Percentiles rank a stretch among this genome's conserved stretches.
These are phyloP conservation scores for Herpotrichia juniperi DNA, from an alignment of 2,329 filamentous ascomycete genomes.

Conservation along the genomic window DNA sequence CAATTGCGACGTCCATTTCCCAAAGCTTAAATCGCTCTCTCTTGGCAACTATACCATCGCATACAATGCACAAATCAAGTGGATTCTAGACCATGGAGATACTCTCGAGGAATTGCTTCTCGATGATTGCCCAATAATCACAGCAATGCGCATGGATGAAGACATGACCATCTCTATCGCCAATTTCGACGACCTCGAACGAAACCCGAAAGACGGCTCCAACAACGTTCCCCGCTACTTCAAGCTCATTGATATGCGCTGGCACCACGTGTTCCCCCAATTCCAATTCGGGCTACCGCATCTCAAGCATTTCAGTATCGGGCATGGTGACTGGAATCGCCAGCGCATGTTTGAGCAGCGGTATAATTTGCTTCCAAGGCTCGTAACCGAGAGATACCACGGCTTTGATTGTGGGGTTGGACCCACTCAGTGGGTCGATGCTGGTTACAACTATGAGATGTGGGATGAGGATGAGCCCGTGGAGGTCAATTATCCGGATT, in stretches of 20 bases:
- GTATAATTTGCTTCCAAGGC: slow-evolving; percentile 2
- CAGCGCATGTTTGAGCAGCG: slow-evolving; percentile 13
- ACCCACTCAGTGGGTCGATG: no score
- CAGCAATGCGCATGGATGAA: slow-evolving; percentile 5
- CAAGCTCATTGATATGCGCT: slow-evolving; percentile 13
- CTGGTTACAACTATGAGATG: no score
- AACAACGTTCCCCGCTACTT: no score
- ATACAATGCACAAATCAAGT: slow-evolving; percentile 55
- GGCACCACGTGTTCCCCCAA: slow-evolving; percentile 13
- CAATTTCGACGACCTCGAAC: slow-evolving; percentile 2
- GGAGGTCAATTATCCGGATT: no score
- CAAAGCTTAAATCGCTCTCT: slow-evolving; percentile 47
- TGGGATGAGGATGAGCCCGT: no score
- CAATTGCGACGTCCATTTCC: slow-evolving; percentile 49
- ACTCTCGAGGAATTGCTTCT: slow-evolving; percentile 52
- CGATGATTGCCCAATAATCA: slow-evolving; percentile 51
- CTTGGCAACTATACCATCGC: slow-evolving; percentile 52
- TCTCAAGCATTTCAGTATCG: slow-evolving; percentile 15
- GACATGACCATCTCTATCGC: neutral
- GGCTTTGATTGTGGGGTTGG: no score
- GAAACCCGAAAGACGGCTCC: no score
- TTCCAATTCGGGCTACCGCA: slow-evolving; percentile 11
- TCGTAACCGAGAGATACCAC: no score
- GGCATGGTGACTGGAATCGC: slow-evolving; percentile 4
- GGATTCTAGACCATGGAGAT: slow-evolving; percentile 48